Base-by-base conservation (phyloP, 306 rosid species). In the Castanospermum australe region DNA sequence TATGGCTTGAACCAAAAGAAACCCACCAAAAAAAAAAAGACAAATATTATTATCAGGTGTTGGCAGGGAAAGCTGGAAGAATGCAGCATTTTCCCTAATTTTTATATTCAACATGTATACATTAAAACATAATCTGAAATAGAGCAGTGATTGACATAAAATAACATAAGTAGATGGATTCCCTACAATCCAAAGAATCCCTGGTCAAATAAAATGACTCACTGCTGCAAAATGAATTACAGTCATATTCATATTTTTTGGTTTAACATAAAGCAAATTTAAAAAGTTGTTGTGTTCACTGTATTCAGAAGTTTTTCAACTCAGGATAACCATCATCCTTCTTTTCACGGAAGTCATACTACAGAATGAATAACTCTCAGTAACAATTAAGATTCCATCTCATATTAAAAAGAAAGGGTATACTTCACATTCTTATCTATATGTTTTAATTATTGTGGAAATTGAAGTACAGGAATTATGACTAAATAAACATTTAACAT, bases 251-350 rank as follows among this genome's bases (percentile, higher is more conserved):
- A 48, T 6, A 21, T 51, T 28, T 68, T 47, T 60, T 5, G n/a
- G 67, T 39, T 14, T 22, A 22, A 51, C 55, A 39, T 25, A 33
- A 41, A 52, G 36, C 52, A 51, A 64, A 52, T n/a, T 22, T 30
- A 55, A 36, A 4, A 76, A 13, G 12, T 2, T 41, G 5, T 10
- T 33, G 20, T 5, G 39, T 41, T 32, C 41, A 21, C n/a, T 22
- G 3, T 21, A 47, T 63, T 51, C 59, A 59, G 38, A 67, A 45
- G 33, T 24, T 17, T 11, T 12, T 67, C 71, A 51, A 83, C 71
- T 52, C 78, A 60, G 69, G 12, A 15, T 70, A 67, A 73, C 69
- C 24, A 74, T 14, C 48, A 74, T 69, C n/a, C n/a, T n/a, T n/a
- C 24, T 21, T 71, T 41, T 64, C 28, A 17, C 45, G 11, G 2